Conservation (phyloP, 2,329 filamentous ascomycete species). For the Epichloe hybrida region DNA sequence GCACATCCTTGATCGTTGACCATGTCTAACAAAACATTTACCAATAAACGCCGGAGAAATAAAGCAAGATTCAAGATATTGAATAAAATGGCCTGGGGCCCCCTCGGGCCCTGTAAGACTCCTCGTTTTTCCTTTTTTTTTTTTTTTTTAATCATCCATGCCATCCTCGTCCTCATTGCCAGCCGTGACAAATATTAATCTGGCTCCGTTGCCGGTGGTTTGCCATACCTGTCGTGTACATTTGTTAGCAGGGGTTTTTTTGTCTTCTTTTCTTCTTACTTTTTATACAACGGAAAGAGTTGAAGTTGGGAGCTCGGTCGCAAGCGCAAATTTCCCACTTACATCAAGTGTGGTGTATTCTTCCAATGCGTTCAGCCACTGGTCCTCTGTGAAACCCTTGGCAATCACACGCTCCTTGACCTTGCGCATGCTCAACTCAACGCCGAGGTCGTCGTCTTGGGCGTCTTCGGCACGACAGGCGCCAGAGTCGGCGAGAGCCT, state of each 20-base stretch:
- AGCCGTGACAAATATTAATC: constrained; percentile 56
- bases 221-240: constrained; percentile 52
- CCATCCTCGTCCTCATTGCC: constrained; percentile 37
- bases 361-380: constrained; percentile 73
- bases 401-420: constrained; percentile 86
- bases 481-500: constrained; percentile 72
- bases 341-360: constrained; percentile 85
- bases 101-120: background rate
- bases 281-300: too few relatives aligned
- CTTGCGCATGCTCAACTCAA: constrained; percentile 73
- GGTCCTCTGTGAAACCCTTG: constrained; percentile 92
- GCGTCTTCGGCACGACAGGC: constrained; percentile 64
- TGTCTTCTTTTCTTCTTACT: too few relatives aligned
- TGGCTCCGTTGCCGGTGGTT: constrained; percentile 56
- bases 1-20: background rate
- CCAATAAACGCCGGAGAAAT: background rate
- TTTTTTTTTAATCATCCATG: constrained; percentile 30
- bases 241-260: constrained; percentile 22
- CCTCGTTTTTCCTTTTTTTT: constrained; percentile 2
- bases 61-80: background rate
- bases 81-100: constrained; percentile 9
- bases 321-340: constrained; percentile 27
- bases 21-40: too few relatives aligned
- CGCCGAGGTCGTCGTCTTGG: constrained; percentile 38
- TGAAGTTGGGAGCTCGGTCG: too few relatives aligned